Percentiles rank a stretch among this genome's conserved stretches.
Evolutionary conservation across 805 yeast species (phyloP).

Genomic region (Nakazawaea ambrosiae): DNA sequence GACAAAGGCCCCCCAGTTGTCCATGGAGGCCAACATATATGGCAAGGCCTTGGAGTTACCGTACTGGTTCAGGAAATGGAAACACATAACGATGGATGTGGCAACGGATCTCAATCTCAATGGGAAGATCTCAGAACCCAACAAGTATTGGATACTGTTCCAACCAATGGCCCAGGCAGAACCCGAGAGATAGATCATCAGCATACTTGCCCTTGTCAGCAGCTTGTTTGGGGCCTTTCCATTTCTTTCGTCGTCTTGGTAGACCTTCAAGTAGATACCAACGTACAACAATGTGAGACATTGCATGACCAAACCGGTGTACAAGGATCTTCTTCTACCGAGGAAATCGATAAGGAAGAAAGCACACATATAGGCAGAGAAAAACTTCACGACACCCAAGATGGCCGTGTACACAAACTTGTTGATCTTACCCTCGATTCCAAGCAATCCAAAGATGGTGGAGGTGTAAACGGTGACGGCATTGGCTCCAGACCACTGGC

Average conservation of each 20-base stretch:
- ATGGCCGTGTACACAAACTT: constrained; percentile 42
- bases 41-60: constrained; percentile 40
- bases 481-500: constrained; percentile 57
- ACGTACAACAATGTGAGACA: constrained; percentile 34
- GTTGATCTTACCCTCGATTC: constrained; percentile 31
- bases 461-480: constrained; percentile 53
- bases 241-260: constrained; percentile 30
- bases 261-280: constrained; percentile 37
- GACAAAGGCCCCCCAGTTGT: constrained; percentile 43
- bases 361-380: constrained; percentile 40
- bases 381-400: constrained; percentile 46
- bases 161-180: constrained; percentile 56
- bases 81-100: constrained; percentile 39
- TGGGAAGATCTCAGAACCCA: constrained; percentile 50
- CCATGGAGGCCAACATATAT: constrained; percentile 37
- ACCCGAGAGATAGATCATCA: constrained; percentile 42
- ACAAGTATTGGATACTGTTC: constrained; percentile 39
- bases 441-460: constrained; percentile 40
- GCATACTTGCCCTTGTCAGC: constrained; percentile 44
- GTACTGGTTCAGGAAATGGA: constrained; percentile 51
- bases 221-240: constrained; percentile 36
- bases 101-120: constrained; percentile 22
- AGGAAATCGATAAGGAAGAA: constrained; percentile 47
- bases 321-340: constrained; percentile 44
- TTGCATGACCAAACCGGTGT: constrained; percentile 42